A percentile compares a stretch with the other conserved stretches of the same genome.
Conservation (phyloP, 2,329 filamentous ascomycete genomes). For the Fusarium lateritium region DNA sequence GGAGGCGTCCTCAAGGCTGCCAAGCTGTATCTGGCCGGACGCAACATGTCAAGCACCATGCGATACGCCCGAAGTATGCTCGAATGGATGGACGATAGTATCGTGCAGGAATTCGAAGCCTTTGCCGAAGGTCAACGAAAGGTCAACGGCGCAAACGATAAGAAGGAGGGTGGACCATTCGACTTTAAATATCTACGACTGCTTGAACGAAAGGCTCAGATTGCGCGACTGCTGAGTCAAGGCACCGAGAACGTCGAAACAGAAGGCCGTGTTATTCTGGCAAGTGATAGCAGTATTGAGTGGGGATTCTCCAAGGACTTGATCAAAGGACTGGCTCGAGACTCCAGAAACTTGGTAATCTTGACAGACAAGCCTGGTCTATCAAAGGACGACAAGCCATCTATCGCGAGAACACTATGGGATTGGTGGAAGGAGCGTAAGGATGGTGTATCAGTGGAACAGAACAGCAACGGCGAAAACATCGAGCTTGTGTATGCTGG, state of each 20-base stretch:
- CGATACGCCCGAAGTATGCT: conserved; percentile 94
- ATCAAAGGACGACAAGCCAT: conserved; percentile 60
- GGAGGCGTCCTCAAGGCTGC: conserved; percentile 67
- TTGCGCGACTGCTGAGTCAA: conserved; percentile 76
- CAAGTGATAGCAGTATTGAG: conserved; percentile 89
- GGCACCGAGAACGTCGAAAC: conserved; percentile 59
- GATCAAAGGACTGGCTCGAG: conserved; percentile 79
- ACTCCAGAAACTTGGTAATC: conserved; percentile 86
- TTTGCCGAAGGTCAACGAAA: conserved; percentile 68
- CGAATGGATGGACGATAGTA: conserved; percentile 98
- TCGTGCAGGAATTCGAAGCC: conserved; percentile 91
- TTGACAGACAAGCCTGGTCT: conserved; percentile 81
- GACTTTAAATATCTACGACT: conserved; percentile 90
- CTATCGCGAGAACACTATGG: conserved; percentile 83
- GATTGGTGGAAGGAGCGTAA: conserved; percentile 80
- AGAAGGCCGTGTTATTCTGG: conserved; percentile 83
- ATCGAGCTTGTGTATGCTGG: conserved; percentile 77
- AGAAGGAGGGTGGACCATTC: conserved; percentile 80
- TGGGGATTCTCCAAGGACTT: conserved; percentile 95
- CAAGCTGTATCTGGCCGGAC: conserved; percentile 86
- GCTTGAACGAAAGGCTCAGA: conserved; percentile 84
- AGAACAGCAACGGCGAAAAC: conserved; percentile 67
- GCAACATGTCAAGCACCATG: conserved; percentile 89
- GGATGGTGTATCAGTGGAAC: conserved; percentile 74
- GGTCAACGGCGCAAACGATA: conserved; percentile 63